phyloP scores from a whole-genome alignment of 169 alveolate genomes.

The Ichthyophthirius multifiliis region DNA sequence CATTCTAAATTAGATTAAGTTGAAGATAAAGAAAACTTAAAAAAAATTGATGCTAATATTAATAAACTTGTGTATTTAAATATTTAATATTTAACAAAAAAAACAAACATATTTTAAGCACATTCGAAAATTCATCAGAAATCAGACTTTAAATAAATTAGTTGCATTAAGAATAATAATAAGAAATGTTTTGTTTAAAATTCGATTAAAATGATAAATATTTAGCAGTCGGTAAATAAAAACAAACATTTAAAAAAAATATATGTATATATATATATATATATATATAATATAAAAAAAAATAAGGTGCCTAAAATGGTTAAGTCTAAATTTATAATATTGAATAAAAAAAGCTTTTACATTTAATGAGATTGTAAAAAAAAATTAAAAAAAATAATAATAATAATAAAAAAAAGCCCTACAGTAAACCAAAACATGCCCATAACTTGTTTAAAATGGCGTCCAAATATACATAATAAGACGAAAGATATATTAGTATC shows the following conservation, averaged over 20 bases:
- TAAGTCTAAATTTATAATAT: background rate
- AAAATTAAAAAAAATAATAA: background rate
- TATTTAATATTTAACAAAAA: too few species aligned
- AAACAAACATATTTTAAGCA: too few species aligned
- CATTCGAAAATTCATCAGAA: too few species aligned
- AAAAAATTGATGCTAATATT: too few species aligned
- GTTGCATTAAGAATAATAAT: too few species aligned
- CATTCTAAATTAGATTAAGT: too few species aligned
- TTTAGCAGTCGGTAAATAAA: constrained; percentile 54
- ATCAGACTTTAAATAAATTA: too few species aligned
- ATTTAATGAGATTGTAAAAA: background rate
- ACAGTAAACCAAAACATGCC: background rate
- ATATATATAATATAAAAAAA: background rate
- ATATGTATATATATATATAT: constrained; percentile 42
- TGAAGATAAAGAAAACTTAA: too few species aligned
- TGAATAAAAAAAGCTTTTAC: background rate
- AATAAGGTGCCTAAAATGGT: constrained; percentile 19
- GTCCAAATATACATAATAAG: constrained; percentile 51
- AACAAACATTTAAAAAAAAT: background rate
- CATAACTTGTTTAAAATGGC: constrained; percentile 55
- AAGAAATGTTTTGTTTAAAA: constrained; percentile 45
- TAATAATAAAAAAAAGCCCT: background rate
- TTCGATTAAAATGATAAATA: constrained; percentile 53
- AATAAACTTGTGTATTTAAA: too few species aligned
- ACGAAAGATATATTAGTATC: constrained; percentile 66